Percentiles rank a stretch among this genome's conserved stretches.
phyloP scores from a whole-genome alignment of 257 asterid species.

The Knoxia roxburghii region DNA sequence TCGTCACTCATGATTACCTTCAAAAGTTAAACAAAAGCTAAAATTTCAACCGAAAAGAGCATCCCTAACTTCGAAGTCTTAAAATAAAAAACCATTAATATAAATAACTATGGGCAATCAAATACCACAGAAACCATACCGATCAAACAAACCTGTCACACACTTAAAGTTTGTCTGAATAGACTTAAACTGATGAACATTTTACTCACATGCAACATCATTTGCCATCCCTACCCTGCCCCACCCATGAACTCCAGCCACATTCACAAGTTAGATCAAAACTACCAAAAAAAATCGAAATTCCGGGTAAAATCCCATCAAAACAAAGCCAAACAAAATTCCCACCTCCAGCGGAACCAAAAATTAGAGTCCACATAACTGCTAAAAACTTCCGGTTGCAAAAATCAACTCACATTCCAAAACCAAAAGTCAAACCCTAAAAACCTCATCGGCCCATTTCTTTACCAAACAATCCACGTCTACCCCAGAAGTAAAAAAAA shows the following conservation, averaged over 20 bases:
- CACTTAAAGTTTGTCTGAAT: too few relatives aligned
- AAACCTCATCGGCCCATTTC: constrained; percentile 12
- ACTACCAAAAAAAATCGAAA: not conserved
- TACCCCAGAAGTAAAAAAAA: not conserved
- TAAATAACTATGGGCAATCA: not conserved
- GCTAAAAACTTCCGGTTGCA: not conserved
- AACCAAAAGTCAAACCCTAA: constrained; percentile 40
- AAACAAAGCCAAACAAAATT: not conserved
- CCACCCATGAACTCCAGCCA: not conserved
- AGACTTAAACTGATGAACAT: not conserved
- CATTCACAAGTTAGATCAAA: constrained; percentile 9
- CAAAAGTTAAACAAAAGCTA: not conserved
- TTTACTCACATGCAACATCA: constrained; percentile 7
- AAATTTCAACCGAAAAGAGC: not conserved
- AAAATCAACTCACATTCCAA: constrained; percentile 19
- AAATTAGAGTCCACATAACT: not conserved
- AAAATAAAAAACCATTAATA: not conserved
- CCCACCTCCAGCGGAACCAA: not conserved
- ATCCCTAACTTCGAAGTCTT: not conserved
- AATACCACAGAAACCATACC: not conserved
- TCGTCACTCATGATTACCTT: constrained; percentile 78
- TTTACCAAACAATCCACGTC: not conserved
- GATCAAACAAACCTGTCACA: not conserved
- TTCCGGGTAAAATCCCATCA: not conserved
- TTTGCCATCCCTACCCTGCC: not conserved